Base-by-base conservation (phyloP, 2,329 filamentous ascomycete genomes). In the Berkeleyomyces basicola region DNA sequence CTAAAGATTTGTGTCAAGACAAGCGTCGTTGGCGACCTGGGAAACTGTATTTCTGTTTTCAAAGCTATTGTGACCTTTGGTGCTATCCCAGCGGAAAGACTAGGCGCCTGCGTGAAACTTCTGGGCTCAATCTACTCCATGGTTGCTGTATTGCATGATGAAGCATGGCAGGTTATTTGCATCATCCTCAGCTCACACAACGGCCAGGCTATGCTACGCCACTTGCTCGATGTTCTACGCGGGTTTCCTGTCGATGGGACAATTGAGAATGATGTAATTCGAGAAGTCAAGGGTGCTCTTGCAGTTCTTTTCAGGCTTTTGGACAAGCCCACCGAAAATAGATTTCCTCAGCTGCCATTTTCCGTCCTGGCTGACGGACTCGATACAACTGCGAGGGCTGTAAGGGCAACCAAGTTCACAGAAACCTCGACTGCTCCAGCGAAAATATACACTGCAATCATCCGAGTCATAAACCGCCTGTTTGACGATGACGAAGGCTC, bases 121-220 rank as follows among this genome's bases (percentile, higher is more conserved):
- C 75, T 91, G 61, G 86, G 85, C 68, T 86, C 84, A 47, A 86
- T 90, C 65, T 85, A 86, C 70, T 83, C 81, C 65, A 76, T 88
- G 59, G 80, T 90, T 2, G 74, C 76, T 10, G 76, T 74, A 55
- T 76, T 88, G 9, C 76, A 82, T 64, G 82, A 84, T 66, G 78
- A 81, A 47, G 79, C 86, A 2, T 90, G 87, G 86, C 81, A 82
- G 65, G 85, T 84, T 0, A 75, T 90, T 40, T 78, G 80, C 69
- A 86, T 88, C 66, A 75, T 91, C 0, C 85, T 85, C 74, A 83
- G 78, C 68, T 90, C 87, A 1, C 86, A 90, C 69, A 82, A 88
- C 66, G 86, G 86, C 23, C 84, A 87, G 66, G 81, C 81, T 43
- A 84, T 85, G 1, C 78, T 90, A 55, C 78, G 82, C 62, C 79